Percentiles rank a stretch among this genome's conserved stretches.
phyloP scores from a whole-genome alignment of 257 asterid species.

The Solanum commersonii region DNA sequence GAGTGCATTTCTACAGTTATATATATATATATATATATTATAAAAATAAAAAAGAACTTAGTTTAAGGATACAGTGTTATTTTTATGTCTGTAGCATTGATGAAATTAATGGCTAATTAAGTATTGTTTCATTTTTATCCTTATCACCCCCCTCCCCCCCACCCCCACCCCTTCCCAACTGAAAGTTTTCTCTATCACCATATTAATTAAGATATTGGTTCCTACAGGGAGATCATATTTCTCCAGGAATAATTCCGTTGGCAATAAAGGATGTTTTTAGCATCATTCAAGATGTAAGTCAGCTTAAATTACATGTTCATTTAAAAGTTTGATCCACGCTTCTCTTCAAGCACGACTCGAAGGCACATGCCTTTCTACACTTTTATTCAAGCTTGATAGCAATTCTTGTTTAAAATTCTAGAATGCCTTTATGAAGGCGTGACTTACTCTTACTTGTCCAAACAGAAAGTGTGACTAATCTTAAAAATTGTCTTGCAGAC shows the following conservation, averaged over 20 bases:
- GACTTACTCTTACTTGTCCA: neutral
- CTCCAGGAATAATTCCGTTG: slow-evolving; percentile 93
- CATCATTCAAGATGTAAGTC: slow-evolving; percentile 95
- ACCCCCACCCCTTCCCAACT: neutral
- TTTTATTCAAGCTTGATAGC: neutral
- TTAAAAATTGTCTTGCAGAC: slow-evolving; percentile 51
- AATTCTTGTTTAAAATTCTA: neutral
- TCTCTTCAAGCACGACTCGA: neutral
- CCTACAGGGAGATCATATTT: slow-evolving; percentile 80
- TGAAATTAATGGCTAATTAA: neutral
- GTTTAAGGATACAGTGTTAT: neutral
- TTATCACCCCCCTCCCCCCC: neutral
- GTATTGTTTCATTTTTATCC: neutral
- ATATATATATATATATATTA: neutral
- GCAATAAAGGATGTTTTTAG: slow-evolving; percentile 98
- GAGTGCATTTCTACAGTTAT: neutral
- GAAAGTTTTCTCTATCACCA: neutral
- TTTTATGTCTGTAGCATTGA: neutral
- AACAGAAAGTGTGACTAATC: slow-evolving; percentile 2
- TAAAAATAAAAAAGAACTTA: neutral
- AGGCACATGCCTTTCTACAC: neutral
- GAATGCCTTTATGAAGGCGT: neutral
- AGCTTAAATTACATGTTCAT: neutral
- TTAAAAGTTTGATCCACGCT: neutral
- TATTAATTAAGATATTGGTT: neutral